A percentile compares a stretch with the other conserved stretches of the same genome.
Conservation (phyloP, 2,329 filamentous ascomycete genomes). For the Blastomyces emzantsi region DNA sequence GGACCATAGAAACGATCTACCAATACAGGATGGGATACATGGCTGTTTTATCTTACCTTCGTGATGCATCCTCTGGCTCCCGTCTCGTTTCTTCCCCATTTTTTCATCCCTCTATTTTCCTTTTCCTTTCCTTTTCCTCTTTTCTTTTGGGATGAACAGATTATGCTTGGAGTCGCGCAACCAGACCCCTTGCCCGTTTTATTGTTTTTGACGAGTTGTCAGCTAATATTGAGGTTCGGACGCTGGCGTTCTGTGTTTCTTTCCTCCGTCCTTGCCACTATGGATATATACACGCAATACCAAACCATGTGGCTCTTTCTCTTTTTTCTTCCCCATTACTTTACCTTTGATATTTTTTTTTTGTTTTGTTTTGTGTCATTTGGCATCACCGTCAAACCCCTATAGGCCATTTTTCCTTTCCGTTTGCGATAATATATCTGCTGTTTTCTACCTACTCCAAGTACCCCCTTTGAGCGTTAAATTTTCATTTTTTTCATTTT, state of each 20-base stretch:
- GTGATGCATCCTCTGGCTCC: not conserved
- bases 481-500: no score
- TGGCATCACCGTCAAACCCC: not conserved
- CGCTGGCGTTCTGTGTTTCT: not conserved
- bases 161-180: not conserved
- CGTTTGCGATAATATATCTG: not conserved
- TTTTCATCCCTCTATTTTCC: not conserved
- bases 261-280: not conserved
- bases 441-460: not conserved
- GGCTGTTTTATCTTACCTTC: not conserved
- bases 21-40: not conserved
- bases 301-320: not conserved
- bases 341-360: not conserved
- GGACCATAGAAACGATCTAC: not conserved
- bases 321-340: not conserved
- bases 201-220: not conserved
- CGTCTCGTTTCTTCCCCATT: not conserved
- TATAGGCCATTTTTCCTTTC: not conserved
- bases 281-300: not conserved
- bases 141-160: not conserved
- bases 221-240: not conserved
- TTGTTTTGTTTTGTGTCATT: not conserved
- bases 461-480: not conserved
- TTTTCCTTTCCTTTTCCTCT: not conserved
- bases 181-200: not conserved